These are phyloP conservation scores for Coprinopsis sp. DNA, from an alignment of 768 basidiomycete genomes.

Conservation along the genomic window DNA sequence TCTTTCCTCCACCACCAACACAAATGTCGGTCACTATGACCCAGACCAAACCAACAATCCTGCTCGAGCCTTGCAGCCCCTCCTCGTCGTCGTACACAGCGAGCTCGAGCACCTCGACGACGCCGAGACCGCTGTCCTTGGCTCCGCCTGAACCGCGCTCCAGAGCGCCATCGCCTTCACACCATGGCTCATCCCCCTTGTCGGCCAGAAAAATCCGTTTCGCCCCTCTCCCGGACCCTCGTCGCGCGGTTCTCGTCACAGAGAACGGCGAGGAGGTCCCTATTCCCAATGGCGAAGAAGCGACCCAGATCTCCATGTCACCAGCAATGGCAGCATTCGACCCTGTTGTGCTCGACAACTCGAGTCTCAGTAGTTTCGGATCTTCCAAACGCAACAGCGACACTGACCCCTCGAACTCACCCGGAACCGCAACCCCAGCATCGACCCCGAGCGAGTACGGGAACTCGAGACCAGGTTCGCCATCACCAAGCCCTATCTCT, in stretches of 20 bases:
- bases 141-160: too few species aligned
- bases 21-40: too few species aligned
- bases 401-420: conserved; percentile 20
- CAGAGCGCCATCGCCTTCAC: conserved; percentile 1
- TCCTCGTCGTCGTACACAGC: too few species aligned
- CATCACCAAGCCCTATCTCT: conserved; percentile 6
- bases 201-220: conserved; percentile 53
- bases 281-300: conserved; percentile 20
- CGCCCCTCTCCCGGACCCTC: conserved; percentile 80
- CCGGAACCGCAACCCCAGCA: conserved; percentile 16
- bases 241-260: conserved; percentile 41
- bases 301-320: conserved; percentile 18
- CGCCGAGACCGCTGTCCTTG: too few species aligned
- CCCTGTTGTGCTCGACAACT: conserved; percentile 8
- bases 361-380: conserved; percentile 18
- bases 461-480: conserved; percentile 8
- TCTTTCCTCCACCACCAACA: too few species aligned
- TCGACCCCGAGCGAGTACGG: conserved; percentile 19
- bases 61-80: too few species aligned
- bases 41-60: too few species aligned
- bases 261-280: conserved; percentile 41
- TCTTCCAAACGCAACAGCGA: conserved; percentile 23
- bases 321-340: conserved; percentile 9
- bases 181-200: conserved; percentile 17
- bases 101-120: too few species aligned